Evolutionary conservation across 768 basidiomycete genomes (phyloP).

Genomic region (Goffeauzyma gilvescens): DNA sequence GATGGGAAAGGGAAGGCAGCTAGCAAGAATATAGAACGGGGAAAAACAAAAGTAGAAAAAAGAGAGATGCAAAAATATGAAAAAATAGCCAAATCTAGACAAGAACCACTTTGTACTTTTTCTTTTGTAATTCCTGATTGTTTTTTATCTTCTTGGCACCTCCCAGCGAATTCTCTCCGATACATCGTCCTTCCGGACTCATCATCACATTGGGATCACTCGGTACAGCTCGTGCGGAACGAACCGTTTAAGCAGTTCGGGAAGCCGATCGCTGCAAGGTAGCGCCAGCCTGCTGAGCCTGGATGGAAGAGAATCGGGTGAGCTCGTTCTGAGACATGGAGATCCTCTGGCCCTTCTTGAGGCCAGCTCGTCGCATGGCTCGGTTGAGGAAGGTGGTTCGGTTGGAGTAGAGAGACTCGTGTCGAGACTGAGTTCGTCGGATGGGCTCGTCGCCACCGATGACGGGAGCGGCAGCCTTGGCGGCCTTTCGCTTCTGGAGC

Average conservation of each 20-base stretch:
- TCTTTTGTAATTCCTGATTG: too few species aligned
- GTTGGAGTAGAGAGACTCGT: constrained; percentile 85
- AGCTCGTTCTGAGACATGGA: constrained; percentile 35
- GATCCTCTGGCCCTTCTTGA: constrained; percentile 42
- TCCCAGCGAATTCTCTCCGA: too few species aligned
- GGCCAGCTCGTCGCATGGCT: constrained; percentile 70
- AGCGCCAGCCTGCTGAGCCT: constrained; percentile 31
- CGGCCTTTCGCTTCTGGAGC: constrained; percentile 45
- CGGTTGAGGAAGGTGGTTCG: constrained; percentile 83
- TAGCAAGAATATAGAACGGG: too few species aligned
- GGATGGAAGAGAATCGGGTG: constrained; percentile 22
- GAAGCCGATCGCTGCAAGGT: constrained; percentile 28
- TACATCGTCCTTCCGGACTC: too few species aligned
- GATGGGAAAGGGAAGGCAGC: too few species aligned
- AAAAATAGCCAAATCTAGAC: too few species aligned
- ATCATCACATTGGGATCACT: too few species aligned
- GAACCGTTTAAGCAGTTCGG: constrained; percentile 7
- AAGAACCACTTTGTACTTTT: too few species aligned
- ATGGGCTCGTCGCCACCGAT: constrained; percentile 50
- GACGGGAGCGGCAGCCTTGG: constrained; percentile 33
- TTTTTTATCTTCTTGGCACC: too few species aligned
- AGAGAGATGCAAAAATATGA: too few species aligned
- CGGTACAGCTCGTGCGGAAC: too few species aligned
- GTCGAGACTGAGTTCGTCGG: constrained; percentile 71
- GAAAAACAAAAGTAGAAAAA: too few species aligned